phyloP scores from a whole-genome alignment of 768 basidiomycete species.

The Dentipellis sp. region DNA sequence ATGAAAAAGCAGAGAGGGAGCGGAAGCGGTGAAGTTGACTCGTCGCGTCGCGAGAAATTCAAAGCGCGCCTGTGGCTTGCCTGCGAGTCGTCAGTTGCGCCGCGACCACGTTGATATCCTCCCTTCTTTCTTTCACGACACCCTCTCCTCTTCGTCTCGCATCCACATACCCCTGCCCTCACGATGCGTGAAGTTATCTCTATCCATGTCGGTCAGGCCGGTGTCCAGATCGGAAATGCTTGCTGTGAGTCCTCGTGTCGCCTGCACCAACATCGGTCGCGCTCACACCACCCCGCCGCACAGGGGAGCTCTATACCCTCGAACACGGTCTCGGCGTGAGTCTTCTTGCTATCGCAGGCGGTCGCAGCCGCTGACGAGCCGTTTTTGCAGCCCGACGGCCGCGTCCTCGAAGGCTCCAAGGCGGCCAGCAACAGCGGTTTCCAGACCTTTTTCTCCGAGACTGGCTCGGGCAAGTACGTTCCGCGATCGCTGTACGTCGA shows the following conservation, averaged over 20 bases:
- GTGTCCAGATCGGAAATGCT: constrained; percentile 90
- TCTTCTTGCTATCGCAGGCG: constrained; percentile 11
- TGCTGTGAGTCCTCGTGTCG: constrained; percentile 60
- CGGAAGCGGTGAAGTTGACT: background rate
- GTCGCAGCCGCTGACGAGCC: background rate
- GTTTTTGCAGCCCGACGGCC: constrained; percentile 75
- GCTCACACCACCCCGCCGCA: constrained; percentile 3
- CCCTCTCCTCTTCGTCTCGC: constrained; percentile 10
- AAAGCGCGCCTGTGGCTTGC: background rate
- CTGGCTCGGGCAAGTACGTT: constrained; percentile 88
- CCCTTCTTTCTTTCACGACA: background rate
- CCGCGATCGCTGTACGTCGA: constrained; percentile 96
- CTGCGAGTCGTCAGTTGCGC: too few relatives aligned
- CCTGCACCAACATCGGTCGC: constrained; percentile 15
- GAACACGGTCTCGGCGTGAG: constrained; percentile 94
- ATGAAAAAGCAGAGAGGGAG: too few relatives aligned
- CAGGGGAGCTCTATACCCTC: constrained; percentile 96
- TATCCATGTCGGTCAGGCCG: constrained; percentile 95
- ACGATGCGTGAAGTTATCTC: constrained; percentile 91
- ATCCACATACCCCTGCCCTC: constrained; percentile 10
- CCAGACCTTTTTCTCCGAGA: constrained; percentile 97
- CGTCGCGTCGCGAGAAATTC: background rate
- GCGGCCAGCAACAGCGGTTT: constrained; percentile 76
- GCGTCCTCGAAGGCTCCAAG: constrained; percentile 63
- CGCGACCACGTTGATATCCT: background rate